A percentile compares a stretch with the other conserved stretches of the same genome.
phyloP scores from a whole-genome alignment of 148 eudicot genomes.

The Agrostemma githago region DNA sequence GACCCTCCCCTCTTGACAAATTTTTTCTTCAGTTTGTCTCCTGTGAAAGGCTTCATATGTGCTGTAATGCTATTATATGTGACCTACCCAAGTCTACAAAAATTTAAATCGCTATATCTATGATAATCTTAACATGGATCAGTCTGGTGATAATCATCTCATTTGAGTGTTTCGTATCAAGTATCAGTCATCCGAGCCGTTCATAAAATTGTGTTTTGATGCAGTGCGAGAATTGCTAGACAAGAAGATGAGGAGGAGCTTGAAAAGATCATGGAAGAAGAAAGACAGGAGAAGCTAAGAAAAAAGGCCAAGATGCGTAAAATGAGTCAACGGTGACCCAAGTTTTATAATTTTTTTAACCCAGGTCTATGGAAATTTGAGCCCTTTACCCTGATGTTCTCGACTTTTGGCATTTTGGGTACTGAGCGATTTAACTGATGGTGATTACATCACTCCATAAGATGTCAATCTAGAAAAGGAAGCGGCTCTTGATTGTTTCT shows the following conservation, averaged over 20 bases:
- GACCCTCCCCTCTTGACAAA: neutral
- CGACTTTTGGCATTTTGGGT: neutral
- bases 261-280: conserved; percentile 63
- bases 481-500: neutral
- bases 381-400: neutral
- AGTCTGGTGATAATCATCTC: neutral
- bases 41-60: no score
- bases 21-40: no score
- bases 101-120: no score
- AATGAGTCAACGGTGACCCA: conserved; percentile 37
- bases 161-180: neutral
- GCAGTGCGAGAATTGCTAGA: conserved; percentile 65
- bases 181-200: neutral
- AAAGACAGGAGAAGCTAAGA: conserved; percentile 49
- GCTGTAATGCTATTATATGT: no score
- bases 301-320: conserved; percentile 68
- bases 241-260: conserved; percentile 73
- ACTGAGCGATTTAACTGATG: neutral
- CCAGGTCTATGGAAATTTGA: neutral
- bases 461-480: neutral
- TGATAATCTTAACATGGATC: neutral
- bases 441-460: neutral
- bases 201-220: conserved; percentile 13
- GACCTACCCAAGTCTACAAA: no score
- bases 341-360: neutral